Evolutionary conservation across 345 rosid species (phyloP).

Genomic region (Eucalyptus cloeziana): DNA sequence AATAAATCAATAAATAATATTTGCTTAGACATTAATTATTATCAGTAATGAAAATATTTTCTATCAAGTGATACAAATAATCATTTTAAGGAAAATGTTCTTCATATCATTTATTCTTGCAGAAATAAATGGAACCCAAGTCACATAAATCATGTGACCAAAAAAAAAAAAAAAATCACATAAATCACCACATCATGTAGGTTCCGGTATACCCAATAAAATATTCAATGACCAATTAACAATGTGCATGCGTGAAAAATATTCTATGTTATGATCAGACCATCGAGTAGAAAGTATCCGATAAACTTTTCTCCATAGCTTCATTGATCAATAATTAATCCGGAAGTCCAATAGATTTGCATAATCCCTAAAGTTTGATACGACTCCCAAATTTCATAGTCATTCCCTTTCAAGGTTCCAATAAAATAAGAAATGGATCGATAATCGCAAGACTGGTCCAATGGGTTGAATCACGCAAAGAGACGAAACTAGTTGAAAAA

Average conservation of each 20-base stretch:
- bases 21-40: background rate
- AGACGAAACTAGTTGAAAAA: too few species aligned
- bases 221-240: background rate
- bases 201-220: background rate
- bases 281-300: background rate
- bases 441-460: background rate
- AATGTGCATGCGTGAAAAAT: background rate
- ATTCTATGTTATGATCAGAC: background rate
- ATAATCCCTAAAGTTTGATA: background rate
- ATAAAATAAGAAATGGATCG: background rate
- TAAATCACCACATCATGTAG: background rate
- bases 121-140: background rate
- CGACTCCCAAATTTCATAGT: background rate
- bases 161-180: too few species aligned
- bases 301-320: background rate
- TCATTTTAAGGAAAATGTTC: background rate
- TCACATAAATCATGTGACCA: background rate
- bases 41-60: background rate
- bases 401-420: background rate
- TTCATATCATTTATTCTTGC: background rate
- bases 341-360: background rate
- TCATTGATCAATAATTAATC: background rate
- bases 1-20: too few species aligned
- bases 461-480: background rate
- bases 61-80: background rate